Evolutionary conservation across 345 rosid species (phyloP).

Genomic region (Sonneratia alba): DNA sequence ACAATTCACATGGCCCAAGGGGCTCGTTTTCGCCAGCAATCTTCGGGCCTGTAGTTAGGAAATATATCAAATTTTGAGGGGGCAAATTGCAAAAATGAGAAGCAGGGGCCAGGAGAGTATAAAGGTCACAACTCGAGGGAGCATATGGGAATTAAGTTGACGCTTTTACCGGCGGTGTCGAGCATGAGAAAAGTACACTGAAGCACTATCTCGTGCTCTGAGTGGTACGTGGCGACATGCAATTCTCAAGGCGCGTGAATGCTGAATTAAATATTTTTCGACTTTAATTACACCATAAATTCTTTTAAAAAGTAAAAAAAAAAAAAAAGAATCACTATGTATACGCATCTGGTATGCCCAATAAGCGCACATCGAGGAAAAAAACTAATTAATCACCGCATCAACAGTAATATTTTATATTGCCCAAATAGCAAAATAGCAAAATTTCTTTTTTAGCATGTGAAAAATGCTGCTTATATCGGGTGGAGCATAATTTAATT

Average conservation of each 20-base stretch:
- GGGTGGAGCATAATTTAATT: no score
- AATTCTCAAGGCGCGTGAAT: neutral
- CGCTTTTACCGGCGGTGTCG: neutral
- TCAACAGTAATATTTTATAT: no score
- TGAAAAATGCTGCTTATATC: no score
- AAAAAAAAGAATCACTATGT: no score
- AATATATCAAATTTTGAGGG: neutral
- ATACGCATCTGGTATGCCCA: no score
- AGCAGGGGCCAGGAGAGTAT: neutral
- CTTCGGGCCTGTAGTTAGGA: neutral
- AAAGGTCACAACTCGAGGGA: neutral
- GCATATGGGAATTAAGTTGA: neutral
- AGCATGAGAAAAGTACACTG: neutral
- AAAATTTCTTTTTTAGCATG: no score
- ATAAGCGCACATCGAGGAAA: no score
- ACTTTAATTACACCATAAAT: no score
- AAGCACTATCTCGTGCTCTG: slow-evolving; percentile 5
- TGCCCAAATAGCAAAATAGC: no score
- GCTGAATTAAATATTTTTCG: neutral
- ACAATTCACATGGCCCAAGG: no score
- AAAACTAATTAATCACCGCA: no score
- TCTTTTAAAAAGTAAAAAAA: no score
- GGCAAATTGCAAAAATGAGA: neutral
- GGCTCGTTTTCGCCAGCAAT: neutral
- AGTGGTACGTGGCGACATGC: slow-evolving; percentile 1